These are phyloP conservation scores for Penicillium desertorum DNA, from an alignment of 495 filamentous ascomycete species.

Conservation along the genomic window DNA sequence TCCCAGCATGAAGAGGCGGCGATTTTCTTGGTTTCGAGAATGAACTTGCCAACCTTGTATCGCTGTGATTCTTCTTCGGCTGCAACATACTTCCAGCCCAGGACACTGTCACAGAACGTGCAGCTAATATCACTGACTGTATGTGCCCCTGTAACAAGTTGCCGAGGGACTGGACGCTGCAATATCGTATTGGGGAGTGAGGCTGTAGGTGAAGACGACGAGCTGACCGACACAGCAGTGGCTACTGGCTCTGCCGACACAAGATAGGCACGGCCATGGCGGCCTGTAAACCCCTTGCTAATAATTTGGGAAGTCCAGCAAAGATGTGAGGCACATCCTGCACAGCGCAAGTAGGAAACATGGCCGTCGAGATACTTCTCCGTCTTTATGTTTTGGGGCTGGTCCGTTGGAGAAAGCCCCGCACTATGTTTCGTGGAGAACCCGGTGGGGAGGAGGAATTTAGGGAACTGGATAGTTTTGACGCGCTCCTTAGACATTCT, in stretches of 20 bases:
- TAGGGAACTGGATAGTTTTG: conserved; percentile 29
- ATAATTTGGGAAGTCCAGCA: conserved; percentile 78
- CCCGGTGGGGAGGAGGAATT: conserved; percentile 55
- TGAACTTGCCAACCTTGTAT: conserved; percentile 96
- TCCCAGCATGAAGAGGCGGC: conserved; percentile 69
- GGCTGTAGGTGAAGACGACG: conserved; percentile 34
- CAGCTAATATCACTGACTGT: conserved; percentile 58
- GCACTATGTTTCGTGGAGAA: conserved; percentile 38
- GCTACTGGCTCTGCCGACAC: conserved; percentile 52
- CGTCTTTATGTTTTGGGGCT: conserved; percentile 13
- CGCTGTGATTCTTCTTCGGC: conserved; percentile 77
- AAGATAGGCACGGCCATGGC: conserved; percentile 91
- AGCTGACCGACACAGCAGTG: conserved; percentile 31
- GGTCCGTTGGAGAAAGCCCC: conserved; percentile 29
- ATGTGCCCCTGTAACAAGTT: conserved; percentile 77
- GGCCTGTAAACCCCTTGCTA: conserved; percentile 88
- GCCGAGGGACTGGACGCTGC: conserved; percentile 63
- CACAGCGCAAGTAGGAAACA: conserved; percentile 68
- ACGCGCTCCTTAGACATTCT: conserved; percentile 22
- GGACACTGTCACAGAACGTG: conserved; percentile 60
- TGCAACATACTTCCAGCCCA: conserved; percentile 94
- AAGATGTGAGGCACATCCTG: conserved; percentile 70
- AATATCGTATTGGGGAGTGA: conserved; percentile 56
- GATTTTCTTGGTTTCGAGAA: conserved; percentile 82
- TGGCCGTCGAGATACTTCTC: conserved; percentile 49